Percentiles rank a stretch among this genome's conserved stretches.
Conservation (phyloP, 192 early-diverging fungal genomes). For the Linnemannia exigua region DNA sequence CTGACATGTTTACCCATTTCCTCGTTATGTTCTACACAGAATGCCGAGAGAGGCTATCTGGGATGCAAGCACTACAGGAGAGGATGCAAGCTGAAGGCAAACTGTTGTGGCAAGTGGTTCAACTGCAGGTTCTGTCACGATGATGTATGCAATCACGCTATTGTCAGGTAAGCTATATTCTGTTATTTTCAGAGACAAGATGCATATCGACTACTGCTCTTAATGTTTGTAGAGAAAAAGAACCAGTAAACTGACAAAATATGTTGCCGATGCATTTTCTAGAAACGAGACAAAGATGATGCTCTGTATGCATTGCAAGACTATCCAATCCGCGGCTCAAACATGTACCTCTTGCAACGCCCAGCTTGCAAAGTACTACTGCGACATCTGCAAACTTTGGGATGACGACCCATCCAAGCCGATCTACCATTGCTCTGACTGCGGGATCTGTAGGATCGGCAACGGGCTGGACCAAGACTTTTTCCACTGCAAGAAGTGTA, state of each 20-base stretch:
- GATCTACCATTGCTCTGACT: slow-evolving; percentile 94
- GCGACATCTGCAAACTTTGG: slow-evolving; percentile 91
- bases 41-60: slow-evolving; percentile 63
- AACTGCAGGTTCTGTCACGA: slow-evolving; percentile 90
- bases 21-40: slow-evolving; percentile 37
- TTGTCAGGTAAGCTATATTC: slow-evolving; percentile 70
- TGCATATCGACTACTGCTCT: neutral
- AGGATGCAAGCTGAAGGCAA: slow-evolving; percentile 79
- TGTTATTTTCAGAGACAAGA: neutral
- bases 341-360: slow-evolving; percentile 78
- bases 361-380: slow-evolving; percentile 88
- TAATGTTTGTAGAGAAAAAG: neutral
- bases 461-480: slow-evolving; percentile 83
- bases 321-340: slow-evolving; percentile 84
- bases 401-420: slow-evolving; percentile 84
- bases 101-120: slow-evolving; percentile 85
- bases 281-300: slow-evolving; percentile 76
- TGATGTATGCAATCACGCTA: slow-evolving; percentile 80
- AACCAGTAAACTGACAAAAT: neutral
- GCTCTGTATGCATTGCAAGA: slow-evolving; percentile 93
- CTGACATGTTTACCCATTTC: neutral
- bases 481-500: slow-evolving; percentile 94
- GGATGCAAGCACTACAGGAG: slow-evolving; percentile 89
- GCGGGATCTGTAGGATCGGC: slow-evolving; percentile 94
- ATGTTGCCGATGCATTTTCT: neutral